Conservation (phyloP, 2,329 filamentous ascomycete genomes). For the Ambrosiella xylebori region DNA sequence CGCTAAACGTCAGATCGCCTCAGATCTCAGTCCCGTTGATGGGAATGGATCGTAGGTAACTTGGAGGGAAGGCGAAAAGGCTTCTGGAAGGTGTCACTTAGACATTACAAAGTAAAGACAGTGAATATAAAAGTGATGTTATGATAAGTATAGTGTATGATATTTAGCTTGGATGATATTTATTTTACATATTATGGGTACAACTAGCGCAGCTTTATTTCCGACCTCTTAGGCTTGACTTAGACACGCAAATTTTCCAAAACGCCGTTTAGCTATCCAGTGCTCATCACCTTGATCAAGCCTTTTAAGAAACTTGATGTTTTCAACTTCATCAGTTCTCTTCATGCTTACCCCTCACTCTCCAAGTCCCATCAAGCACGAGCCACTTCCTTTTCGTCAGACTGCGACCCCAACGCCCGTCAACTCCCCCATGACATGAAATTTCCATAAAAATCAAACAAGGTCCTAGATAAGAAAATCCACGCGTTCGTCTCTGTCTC, state of each 20-base stretch:
- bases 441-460: background rate
- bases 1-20: conserved; percentile 5
- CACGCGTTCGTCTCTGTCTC: background rate
- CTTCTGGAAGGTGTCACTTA: background rate
- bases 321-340: too few species aligned
- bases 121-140: too few species aligned
- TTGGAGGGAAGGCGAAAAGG: background rate
- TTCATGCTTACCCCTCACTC: background rate
- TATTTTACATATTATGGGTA: too few species aligned
- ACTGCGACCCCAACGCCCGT: background rate
- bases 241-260: too few species aligned
- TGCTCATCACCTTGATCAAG: too few species aligned
- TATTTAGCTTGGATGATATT: too few species aligned
- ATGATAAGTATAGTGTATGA: too few species aligned
- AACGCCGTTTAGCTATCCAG: too few species aligned
- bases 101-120: too few species aligned
- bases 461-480: background rate
- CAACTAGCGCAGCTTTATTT: too few species aligned
- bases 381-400: background rate
- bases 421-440: background rate
- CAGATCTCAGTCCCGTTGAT: conserved; percentile 9
- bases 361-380: background rate
- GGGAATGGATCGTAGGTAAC: background rate
- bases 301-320: too few species aligned
- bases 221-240: too few species aligned